These are phyloP conservation scores for Talaromyces sp. DNA, from an alignment of 2,329 filamentous ascomycete species.

Conservation along the genomic window DNA sequence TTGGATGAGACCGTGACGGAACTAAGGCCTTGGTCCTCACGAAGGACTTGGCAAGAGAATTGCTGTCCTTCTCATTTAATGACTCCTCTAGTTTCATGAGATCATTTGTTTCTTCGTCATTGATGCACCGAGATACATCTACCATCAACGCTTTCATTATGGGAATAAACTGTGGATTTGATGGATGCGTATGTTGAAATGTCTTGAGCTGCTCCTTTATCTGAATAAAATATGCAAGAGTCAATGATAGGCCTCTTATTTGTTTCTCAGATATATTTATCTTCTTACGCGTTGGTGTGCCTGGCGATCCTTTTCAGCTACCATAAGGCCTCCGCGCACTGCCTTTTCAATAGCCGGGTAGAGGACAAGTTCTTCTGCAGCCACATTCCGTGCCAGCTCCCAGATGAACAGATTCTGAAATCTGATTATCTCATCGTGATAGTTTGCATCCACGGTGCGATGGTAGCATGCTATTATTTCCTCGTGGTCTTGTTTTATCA, in stretches of 20 bases:
- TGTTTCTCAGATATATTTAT: not conserved
- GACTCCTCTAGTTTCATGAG: slow-evolving; percentile 44
- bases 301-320: slow-evolving; percentile 45
- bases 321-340: slow-evolving; percentile 36
- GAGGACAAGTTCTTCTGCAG: slow-evolving; percentile 49
- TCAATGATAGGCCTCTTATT: not conserved
- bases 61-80: slow-evolving; percentile 31
- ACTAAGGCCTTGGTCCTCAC: slow-evolving; percentile 50
- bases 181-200: slow-evolving; percentile 43
- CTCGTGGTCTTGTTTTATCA: slow-evolving; percentile 40
- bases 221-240: slow-evolving; percentile 23
- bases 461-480: slow-evolving; percentile 40
- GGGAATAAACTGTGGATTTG: slow-evolving; percentile 38
- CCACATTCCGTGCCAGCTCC: slow-evolving; percentile 48
- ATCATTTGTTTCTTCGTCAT: slow-evolving; percentile 48
- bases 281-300: not conserved
- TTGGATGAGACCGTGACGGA: slow-evolving; percentile 48
- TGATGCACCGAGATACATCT: slow-evolving; percentile 42
- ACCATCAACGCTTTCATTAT: slow-evolving; percentile 42
- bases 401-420: slow-evolving; percentile 50
- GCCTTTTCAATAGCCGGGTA: slow-evolving; percentile 52
- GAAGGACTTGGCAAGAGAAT: slow-evolving; percentile 41
- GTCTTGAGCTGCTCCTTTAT: slow-evolving; percentile 47
- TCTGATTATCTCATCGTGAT: slow-evolving; percentile 39
- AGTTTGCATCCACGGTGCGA: slow-evolving; percentile 36